Percentiles rank a stretch among this genome's conserved stretches.
Conservation (phyloP, 1,284 basidiomycete species). For the Ceratobasidium sp. region DNA sequence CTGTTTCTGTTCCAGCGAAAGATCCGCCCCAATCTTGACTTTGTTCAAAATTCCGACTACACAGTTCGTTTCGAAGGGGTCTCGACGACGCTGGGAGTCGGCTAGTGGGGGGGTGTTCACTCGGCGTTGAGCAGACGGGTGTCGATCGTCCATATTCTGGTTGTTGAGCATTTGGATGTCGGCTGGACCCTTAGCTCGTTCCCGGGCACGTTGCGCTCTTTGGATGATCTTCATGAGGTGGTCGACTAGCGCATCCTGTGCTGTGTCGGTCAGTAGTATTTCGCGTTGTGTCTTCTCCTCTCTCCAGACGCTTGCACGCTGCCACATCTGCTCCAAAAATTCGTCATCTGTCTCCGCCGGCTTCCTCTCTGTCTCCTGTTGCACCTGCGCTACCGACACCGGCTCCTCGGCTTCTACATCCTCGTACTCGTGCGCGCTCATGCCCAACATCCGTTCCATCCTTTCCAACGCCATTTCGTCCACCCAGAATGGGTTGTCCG, state of each 20-base stretch:
- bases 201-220: not conserved
- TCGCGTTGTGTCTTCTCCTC: constrained; percentile 17
- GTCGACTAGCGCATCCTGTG: not conserved
- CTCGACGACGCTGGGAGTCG: not conserved
- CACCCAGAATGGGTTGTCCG: not conserved
- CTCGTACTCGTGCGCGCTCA: not conserved
- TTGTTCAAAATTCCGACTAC: not conserved
- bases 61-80: not conserved
- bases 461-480: not conserved
- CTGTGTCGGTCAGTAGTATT: constrained; percentile 3
- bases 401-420: not conserved
- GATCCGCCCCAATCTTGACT: constrained; percentile 28
- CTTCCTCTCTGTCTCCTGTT: not conserved
- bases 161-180: not conserved
- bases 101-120: not conserved
- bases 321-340: not conserved
- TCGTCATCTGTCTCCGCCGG: not conserved
- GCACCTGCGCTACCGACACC: not conserved
- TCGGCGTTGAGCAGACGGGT: not conserved
- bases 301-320: not conserved
- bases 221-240: not conserved
- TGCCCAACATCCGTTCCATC: not conserved
- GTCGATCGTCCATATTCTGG: not conserved
- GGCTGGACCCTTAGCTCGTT: not conserved
- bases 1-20: constrained; percentile 10